These are phyloP conservation scores for Phytophthora macrochlamydospora DNA, from an alignment of 352 stramenopile genomes.

Conservation along the genomic window DNA sequence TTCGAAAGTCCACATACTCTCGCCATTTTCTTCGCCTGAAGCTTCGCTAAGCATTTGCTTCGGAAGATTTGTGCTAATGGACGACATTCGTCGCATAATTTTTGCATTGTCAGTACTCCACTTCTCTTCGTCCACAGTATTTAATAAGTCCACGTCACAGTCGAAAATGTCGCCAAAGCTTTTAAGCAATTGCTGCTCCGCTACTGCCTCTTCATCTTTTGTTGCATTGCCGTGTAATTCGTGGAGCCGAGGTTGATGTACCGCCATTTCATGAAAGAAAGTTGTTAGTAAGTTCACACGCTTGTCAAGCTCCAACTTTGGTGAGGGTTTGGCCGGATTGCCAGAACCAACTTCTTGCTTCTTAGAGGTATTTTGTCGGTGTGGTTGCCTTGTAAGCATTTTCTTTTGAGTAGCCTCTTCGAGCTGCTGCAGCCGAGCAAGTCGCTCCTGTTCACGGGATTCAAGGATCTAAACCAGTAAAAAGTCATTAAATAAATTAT, in stretches of 20 bases:
- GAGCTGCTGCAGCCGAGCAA: slow-evolving; percentile 24
- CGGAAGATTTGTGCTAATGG: slow-evolving; percentile 21
- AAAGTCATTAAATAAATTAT: neutral
- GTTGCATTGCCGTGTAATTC: slow-evolving; percentile 19
- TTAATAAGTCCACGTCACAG: slow-evolving; percentile 42
- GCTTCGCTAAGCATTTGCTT: slow-evolving; percentile 18
- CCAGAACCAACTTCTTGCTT: slow-evolving; percentile 1
- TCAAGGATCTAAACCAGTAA: slow-evolving; percentile 32
- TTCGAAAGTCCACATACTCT: slow-evolving; percentile 33
- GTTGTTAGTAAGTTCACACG: slow-evolving; percentile 33
- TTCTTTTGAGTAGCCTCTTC: slow-evolving; percentile 29
- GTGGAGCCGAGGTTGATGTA: slow-evolving; percentile 33
- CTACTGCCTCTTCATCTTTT: slow-evolving; percentile 16
- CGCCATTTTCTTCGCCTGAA: slow-evolving; percentile 4
- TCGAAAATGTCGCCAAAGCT: slow-evolving; percentile 54
- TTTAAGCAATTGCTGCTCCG: slow-evolving; percentile 41
- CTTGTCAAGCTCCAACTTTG: slow-evolving; percentile 20
- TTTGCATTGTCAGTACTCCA: slow-evolving; percentile 43
- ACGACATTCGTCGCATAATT: slow-evolving; percentile 14
- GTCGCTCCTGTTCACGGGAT: slow-evolving; percentile 41
- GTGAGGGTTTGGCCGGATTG: neutral
- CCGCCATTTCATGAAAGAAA: slow-evolving; percentile 66
- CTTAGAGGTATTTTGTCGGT: neutral
- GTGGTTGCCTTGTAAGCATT: slow-evolving; percentile 5
- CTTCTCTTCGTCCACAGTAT: slow-evolving; percentile 57